Evolutionary conservation across 2,329 filamentous ascomycete species (phyloP), one percentile per base, ranked within the genome.

Genomic region (Cadophora sp.): DNA sequence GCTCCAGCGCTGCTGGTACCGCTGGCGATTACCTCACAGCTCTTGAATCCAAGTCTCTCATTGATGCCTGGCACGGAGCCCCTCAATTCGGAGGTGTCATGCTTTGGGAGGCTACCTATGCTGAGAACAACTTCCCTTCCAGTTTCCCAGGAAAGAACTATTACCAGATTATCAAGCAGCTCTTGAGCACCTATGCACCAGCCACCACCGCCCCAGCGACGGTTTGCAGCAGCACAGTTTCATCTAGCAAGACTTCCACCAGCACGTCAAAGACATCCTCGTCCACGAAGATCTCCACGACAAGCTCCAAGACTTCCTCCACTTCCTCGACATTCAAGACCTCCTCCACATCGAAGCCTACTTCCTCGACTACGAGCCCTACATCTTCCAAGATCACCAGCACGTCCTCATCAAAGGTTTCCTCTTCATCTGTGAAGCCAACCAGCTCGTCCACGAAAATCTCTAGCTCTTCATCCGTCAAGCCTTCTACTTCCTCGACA

Each of bases 81-180:
- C 14, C 65, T n/a, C 64, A 73, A 14, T 77, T 78, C 36, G 76
- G 75, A 60, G 76, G 76, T 68, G 69, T 78, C n/a, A 78, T 77
- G 76, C 30, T 78, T 41, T 77, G 74, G 72, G 76, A 78, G 20
- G 75, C 74, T 14, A 74, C 72, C 8, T 60, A 51, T 50, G 72
- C 74, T 0, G 58, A 70, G 18, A 64, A 70, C 48, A 73, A 73
- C 27, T 65, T 58, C 27, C 64, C 70, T 45, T 56, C 55, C 39
- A 61, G 33, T 27, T 64, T 61, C 39, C 39, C 47, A 2, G 47
- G 50, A 27, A 20, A 36, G 50, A 60, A 59, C 24, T 61, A 65
- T 16, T 66, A 65, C 59, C 27, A 66, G 24, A 62, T 66, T 20
- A 64, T 75, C 22, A 74, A 75, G 60, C 60, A 65, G 18, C 66